Base-by-base conservation (phyloP, 768 basidiomycete genomes). In the Terana coerulea region DNA sequence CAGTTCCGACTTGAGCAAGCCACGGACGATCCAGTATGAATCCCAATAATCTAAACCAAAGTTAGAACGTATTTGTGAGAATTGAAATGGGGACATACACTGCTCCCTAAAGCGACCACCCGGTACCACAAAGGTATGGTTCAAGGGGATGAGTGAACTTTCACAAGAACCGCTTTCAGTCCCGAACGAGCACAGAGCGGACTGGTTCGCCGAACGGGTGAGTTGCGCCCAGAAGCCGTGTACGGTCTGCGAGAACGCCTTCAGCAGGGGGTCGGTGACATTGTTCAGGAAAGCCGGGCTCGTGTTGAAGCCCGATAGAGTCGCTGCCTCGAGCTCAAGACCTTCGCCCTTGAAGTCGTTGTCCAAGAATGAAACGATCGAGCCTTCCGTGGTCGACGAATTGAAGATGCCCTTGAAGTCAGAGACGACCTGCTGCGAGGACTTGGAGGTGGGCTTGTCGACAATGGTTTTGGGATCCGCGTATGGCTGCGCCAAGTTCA, bases 91-190 rank as follows among this genome's bases (percentile, higher is more conserved):
- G 70, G 68, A 75, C 83, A 71, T 74, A 76, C 90, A 92, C 62
- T 88, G 87, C 64, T 91, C 89, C 58, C 88, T 75, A 69, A 94
- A 97, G 5, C 94, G 80, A 37, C 78, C 78, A 62, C 94, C 94
- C 5, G 95, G 94, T 31, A 97, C 78, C 21, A 95, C 88, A 60
- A 97, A 91, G 0, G 89, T 92, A 61, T 95, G 80, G 61, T 97
- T 97, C 42, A 97, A 72, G 2, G 93, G 92, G 56, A 97, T 93
- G 42, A 97, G 70, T 0, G 87, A 77, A 66, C 91, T 88, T 67
- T 91, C 88, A 64, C 94, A 98, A 25, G 65, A 52, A 15, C 72
- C 75, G 17, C 70, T 74, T 39, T 66, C 61, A 5, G 58, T 61
- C 2, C 62, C 64, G 31, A 69, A 77, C 10, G 68, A 66, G 65